Percentiles rank a stretch among this genome's conserved stretches.
Evolutionary conservation across 352 stramenopile genomes (phyloP).

Genomic region (Thalassiosira mediterranea): DNA sequence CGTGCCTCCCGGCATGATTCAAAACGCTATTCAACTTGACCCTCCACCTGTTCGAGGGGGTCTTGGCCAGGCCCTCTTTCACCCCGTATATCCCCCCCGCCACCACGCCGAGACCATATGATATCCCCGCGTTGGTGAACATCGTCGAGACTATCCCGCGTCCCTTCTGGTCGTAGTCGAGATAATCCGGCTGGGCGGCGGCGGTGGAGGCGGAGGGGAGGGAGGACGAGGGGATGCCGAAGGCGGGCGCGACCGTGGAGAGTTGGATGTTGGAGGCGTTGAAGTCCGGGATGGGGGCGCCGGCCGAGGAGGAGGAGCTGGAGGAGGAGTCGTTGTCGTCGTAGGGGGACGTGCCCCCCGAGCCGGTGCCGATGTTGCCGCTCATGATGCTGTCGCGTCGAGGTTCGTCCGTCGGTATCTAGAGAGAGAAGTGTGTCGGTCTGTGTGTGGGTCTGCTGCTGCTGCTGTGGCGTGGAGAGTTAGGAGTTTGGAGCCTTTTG

Average conservation of each 20-base stretch:
- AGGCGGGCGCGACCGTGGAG: conserved; percentile 70
- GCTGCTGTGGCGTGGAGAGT: too few relatives aligned
- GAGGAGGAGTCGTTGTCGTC: conserved; percentile 13
- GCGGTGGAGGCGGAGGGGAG: conserved; percentile 9
- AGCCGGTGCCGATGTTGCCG: conserved; percentile 43
- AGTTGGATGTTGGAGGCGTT: conserved; percentile 65
- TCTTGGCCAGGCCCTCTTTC: conserved; percentile 66
- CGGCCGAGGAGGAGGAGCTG: not conserved
- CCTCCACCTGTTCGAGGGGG: conserved; percentile 67
- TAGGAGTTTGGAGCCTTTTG: too few relatives aligned
- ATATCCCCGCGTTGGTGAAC: conserved; percentile 80
- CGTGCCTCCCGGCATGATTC: conserved; percentile 80
- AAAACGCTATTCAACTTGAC: conserved; percentile 82
- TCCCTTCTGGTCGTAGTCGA: conserved; percentile 82
- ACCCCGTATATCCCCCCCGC: conserved; percentile 75
- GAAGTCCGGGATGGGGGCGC: conserved; percentile 56
- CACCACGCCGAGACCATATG: conserved; percentile 72
- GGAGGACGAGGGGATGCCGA: conserved; percentile 57
- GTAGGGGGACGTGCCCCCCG: conserved; percentile 27
- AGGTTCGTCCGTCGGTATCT: too few relatives aligned
- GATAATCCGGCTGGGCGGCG: conserved; percentile 69
- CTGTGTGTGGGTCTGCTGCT: too few relatives aligned
- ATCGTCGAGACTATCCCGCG: conserved; percentile 73
- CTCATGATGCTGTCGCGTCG: too few relatives aligned
- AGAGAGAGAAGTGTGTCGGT: too few relatives aligned